Percentiles rank a stretch among this genome's conserved stretches.
These are phyloP conservation scores for Curvularia sp. DNA, from an alignment of 2,329 filamentous ascomycete genomes.

Conservation along the genomic window DNA sequence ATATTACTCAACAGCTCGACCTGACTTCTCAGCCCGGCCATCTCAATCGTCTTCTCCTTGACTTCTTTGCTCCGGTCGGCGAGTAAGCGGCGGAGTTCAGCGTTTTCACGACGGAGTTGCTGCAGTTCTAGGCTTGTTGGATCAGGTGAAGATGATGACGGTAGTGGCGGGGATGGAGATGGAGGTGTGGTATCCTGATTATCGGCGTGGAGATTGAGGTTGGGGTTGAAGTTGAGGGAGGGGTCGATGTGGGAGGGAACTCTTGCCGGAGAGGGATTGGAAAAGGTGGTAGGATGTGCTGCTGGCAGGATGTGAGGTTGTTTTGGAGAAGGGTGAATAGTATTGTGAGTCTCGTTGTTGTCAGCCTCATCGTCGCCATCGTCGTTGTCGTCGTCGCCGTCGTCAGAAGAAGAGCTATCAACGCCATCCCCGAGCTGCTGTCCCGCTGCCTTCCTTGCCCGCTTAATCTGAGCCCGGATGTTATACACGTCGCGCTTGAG, in stretches of 20 bases:
- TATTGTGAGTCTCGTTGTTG: conserved; percentile 15
- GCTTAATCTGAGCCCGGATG: conserved; percentile 45
- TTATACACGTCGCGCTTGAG: conserved; percentile 49
- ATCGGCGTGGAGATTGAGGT: too few species aligned
- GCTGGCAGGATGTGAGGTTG: not conserved
- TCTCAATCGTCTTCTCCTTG: conserved; percentile 37
- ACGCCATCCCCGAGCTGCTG: conserved; percentile 36
- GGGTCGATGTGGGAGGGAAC: too few species aligned
- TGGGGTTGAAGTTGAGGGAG: too few species aligned
- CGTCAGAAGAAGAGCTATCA: conserved; percentile 18
- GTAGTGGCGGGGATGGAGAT: not conserved
- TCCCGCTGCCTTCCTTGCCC: conserved; percentile 38
- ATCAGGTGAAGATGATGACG: not conserved
- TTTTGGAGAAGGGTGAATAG: not conserved
- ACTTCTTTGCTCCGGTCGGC: conserved; percentile 33
- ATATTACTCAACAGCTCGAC: conserved; percentile 38
- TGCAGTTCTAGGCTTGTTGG: conserved; percentile 21
- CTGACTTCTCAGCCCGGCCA: conserved; percentile 35
- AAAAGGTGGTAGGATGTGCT: too few species aligned
- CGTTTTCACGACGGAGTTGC: conserved; percentile 32
- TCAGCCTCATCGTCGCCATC: not conserved
- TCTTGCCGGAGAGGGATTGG: too few species aligned
- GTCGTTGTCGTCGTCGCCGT: conserved; percentile 1
- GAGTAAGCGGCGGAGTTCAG: conserved; percentile 29
- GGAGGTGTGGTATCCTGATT: too few species aligned